Evolutionary conservation across 495 filamentous ascomycete genomes (phyloP).

Genomic region (Staphylotrichum tortipilum): DNA sequence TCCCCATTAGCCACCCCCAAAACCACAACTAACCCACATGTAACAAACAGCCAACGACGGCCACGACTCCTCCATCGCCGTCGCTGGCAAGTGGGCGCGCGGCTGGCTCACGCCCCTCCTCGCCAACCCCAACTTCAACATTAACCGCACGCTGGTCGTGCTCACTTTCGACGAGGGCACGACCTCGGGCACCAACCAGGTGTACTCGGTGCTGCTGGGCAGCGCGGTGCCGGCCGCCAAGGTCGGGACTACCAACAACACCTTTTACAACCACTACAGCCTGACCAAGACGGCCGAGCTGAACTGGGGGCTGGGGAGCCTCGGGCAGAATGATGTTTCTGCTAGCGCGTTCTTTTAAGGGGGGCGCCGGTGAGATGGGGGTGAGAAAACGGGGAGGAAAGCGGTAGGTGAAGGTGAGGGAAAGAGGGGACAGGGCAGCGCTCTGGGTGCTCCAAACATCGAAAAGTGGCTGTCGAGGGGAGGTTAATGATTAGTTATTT

Average conservation of each 20-base stretch:
- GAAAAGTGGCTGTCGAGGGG: no score
- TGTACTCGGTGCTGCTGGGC: conserved; percentile 57
- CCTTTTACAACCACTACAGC: conserved; percentile 65
- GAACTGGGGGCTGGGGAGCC: conserved; percentile 46
- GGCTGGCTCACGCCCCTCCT: conserved; percentile 56
- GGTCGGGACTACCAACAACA: conserved; percentile 53
- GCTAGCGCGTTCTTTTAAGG: conserved; percentile 19
- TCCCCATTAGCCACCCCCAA: not conserved
- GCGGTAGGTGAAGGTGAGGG: no score
- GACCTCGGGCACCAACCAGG: conserved; percentile 47
- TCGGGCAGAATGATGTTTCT: conserved; percentile 24
- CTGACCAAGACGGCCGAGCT: conserved; percentile 55
- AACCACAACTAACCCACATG: not conserved
- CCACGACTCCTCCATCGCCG: conserved; percentile 59
- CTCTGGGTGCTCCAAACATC: no score
- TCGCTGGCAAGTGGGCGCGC: conserved; percentile 51
- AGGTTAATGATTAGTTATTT: not conserved
- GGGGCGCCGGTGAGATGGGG: no score
- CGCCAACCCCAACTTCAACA: conserved; percentile 51
- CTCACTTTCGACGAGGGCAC: conserved; percentile 62
- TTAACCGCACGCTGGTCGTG: conserved; percentile 58
- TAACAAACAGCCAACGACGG: conserved; percentile 37
- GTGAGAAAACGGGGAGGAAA: not conserved
- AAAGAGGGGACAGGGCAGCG: no score
- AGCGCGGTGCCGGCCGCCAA: conserved; percentile 53